phyloP scores from a whole-genome alignment of 805 yeast species.

The Priceomyces haplophilus region DNA sequence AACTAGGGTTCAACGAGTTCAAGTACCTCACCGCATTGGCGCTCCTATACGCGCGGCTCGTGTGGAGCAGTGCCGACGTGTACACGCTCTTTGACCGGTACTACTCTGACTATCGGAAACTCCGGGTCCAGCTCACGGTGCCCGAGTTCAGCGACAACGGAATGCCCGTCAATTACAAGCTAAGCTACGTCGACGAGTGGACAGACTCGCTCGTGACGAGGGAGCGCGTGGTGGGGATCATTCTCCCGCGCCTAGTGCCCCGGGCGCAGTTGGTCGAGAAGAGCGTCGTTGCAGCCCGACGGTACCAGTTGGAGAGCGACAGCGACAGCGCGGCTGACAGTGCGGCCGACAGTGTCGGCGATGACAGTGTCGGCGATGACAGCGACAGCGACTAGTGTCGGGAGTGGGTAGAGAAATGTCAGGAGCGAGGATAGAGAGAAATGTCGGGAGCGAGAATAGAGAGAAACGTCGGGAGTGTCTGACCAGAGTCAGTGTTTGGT shows the following conservation, averaged over 20 bases:
- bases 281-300: conserved; percentile 39
- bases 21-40: conserved; percentile 72
- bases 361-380: too few species aligned
- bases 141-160: conserved; percentile 23
- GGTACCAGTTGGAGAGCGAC: conserved; percentile 28
- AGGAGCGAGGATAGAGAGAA: too few species aligned
- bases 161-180: conserved; percentile 31
- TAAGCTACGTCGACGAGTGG: conserved; percentile 66
- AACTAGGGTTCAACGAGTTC: conserved; percentile 54
- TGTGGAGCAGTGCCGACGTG: conserved; percentile 34
- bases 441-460: too few species aligned
- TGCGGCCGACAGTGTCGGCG: too few species aligned
- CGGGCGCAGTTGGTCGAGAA: conserved; percentile 42
- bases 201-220: conserved; percentile 57
- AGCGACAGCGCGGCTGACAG: too few species aligned
- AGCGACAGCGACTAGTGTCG: neutral
- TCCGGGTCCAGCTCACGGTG: conserved; percentile 41
- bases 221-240: conserved; percentile 67
- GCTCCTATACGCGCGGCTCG: conserved; percentile 59
- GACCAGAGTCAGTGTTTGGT: too few species aligned
- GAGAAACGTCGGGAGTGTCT: too few species aligned
- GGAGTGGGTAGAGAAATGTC: too few species aligned
- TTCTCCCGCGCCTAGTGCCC: conserved; percentile 59
- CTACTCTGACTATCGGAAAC: conserved; percentile 64
- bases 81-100: conserved; percentile 53